These are phyloP conservation scores for Triangularia verruculosa DNA, from an alignment of 2,329 filamentous ascomycete species.

Conservation along the genomic window DNA sequence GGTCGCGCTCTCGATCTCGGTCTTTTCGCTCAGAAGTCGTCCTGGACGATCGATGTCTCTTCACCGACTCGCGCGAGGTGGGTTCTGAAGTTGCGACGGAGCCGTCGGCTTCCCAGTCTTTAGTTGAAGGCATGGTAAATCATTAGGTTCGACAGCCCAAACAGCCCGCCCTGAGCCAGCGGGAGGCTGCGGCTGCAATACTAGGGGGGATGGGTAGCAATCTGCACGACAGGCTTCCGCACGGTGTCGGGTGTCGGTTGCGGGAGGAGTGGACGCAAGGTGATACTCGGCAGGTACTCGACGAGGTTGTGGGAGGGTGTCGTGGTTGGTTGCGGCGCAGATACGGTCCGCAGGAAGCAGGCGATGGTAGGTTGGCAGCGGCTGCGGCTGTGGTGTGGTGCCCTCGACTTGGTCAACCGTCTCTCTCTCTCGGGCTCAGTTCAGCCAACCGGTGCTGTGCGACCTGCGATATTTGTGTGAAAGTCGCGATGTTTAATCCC, in stretches of 20 bases:
- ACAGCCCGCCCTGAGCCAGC: conserved; percentile 20
- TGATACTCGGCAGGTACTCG: conserved; percentile 5
- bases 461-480: not conserved
- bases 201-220: conserved; percentile 6
- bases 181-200: conserved; percentile 20
- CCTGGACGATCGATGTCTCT: conserved; percentile 28
- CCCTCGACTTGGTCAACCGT: not conserved
- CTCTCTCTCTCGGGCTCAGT: not conserved
- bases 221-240: conserved; percentile 3
- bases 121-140: conserved; percentile 31
- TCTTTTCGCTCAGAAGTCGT: conserved; percentile 31
- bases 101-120: conserved; percentile 33
- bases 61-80: conserved; percentile 42
- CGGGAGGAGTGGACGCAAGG: not conserved
- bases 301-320: conserved; percentile 4
- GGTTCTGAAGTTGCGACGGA: conserved; percentile 33
- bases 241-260: conserved; percentile 7
- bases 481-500: conserved; percentile 2
- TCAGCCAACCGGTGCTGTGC: not conserved
- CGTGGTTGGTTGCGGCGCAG: conserved; percentile 17
- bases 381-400: not conserved
- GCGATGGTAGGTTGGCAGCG: conserved; percentile 3
- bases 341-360: conserved; percentile 3
- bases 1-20: conserved; percentile 12
- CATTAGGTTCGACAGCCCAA: conserved; percentile 24